phyloP scores from a whole-genome alignment of 2,329 filamentous ascomycete genomes.

The Ascochyta pisi region DNA sequence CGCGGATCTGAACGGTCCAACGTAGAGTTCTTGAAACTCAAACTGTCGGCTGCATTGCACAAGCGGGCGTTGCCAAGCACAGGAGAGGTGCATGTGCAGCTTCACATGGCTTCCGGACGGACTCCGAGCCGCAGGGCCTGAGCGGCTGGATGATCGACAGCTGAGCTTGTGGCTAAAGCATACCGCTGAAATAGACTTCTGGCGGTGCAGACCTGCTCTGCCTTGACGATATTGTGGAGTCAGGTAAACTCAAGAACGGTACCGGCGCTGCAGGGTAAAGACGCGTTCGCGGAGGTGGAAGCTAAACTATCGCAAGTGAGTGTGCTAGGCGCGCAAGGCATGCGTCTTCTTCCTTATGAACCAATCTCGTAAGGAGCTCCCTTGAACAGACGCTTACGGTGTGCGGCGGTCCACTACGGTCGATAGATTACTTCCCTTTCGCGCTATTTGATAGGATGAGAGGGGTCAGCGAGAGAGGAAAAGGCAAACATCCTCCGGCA shows the following conservation, averaged over 20 bases:
- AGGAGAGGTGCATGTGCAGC: neutral
- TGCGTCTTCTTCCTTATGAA: neutral
- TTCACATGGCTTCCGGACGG: neutral
- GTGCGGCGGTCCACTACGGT: neutral
- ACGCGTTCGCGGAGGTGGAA: slow-evolving; percentile 7
- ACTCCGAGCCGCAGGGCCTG: slow-evolving; percentile 1
- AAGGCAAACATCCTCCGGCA: neutral
- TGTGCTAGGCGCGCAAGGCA: too few relatives aligned
- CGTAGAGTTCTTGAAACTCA: neutral
- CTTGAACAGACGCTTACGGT: neutral
- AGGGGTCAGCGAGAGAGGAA: neutral
- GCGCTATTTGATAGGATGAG: neutral
- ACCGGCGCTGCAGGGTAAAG: slow-evolving; percentile 6
- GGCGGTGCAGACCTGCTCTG: neutral
- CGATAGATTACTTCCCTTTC: neutral
- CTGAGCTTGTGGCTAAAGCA: neutral
- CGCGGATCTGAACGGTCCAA: too few relatives aligned
- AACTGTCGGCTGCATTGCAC: neutral
- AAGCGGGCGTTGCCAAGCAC: slow-evolving; percentile 14
- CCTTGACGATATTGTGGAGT: neutral
- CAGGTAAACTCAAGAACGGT: neutral
- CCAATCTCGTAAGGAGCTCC: neutral
- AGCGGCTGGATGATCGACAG: neutral
- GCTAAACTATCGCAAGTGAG: neutral
- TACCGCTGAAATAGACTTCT: neutral